These are phyloP conservation scores for Botrytis sinoallii DNA, from an alignment of 2,329 filamentous ascomycete genomes.

Conservation along the genomic window DNA sequence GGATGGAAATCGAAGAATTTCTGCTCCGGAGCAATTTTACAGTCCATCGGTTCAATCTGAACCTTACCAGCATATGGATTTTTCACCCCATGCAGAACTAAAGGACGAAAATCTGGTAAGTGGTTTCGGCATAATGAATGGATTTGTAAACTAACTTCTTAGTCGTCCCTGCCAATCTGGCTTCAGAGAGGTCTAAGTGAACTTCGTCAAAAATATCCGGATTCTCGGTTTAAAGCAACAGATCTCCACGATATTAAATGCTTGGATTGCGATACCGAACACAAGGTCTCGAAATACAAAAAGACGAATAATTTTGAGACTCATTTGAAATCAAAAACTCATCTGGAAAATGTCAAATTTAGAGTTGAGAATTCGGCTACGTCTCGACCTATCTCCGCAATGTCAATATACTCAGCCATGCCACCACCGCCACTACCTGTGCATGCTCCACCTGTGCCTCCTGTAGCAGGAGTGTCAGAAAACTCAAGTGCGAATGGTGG, in stretches of 20 bases:
- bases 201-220: conserved; percentile 11
- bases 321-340: conserved; percentile 5
- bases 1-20: conserved; percentile 15
- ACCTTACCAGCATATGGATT: background rate
- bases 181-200: conserved; percentile 11
- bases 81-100: background rate
- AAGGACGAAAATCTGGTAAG: conserved; percentile 11
- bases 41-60: conserved; percentile 15
- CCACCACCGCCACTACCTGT: conserved; percentile 1
- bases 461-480: background rate
- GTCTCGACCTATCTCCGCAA: background rate
- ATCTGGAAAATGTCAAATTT: background rate
- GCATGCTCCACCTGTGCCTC: background rate
- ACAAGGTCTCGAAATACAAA: background rate
- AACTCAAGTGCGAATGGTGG: background rate
- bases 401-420: background rate
- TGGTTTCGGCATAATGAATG: background rate
- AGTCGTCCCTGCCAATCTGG: conserved; percentile 10
- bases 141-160: background rate
- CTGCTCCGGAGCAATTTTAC: background rate
- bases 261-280: conserved; percentile 1
- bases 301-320: background rate
- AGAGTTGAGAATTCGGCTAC: background rate
- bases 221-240: conserved; percentile 4
- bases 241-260: background rate